Base-by-base conservation (phyloP, 78 protist species). In the Dictyostelium purpureum region DNA sequence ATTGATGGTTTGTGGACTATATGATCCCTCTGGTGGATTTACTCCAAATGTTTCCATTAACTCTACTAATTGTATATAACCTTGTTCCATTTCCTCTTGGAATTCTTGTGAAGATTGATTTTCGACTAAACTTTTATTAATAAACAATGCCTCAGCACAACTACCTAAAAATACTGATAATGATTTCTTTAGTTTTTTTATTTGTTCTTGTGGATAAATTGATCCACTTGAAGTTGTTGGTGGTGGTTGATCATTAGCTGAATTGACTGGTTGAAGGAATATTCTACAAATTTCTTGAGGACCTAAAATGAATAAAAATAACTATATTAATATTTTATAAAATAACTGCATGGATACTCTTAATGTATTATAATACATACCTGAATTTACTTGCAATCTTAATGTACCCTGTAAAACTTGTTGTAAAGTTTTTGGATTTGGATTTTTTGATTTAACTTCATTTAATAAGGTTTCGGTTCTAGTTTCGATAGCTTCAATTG, bases 71-170 rank as follows among this genome's bases (percentile, higher is more conserved):
- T 67, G 77, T 16, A 59, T 16, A n/a, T 73, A 85, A 35, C 92
- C 92, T 33, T 73, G 77, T 47, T 85, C 92, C 92, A 85, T 85
- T 52, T 85, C 92, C 1, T 85, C 82, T 73, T 85, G 92, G 70
- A 70, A 85, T 16, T 85, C 92, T 26, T 56, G 43, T 10, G 92
- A 73, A 2, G 80, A 26, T 31, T 33, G 70, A 16, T n/a, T 54
- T 14, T 70, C 82, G 2, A 73, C 45, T 6, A 57, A 45, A 5
- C 40, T 11, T 28, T 74, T 73, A 38, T 85, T 45, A 37, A 73
- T 10, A 7, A 67, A 38, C 6, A 85, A 26, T 11, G 92, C 92
- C 2, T 85, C 82, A 0, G 92, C 61, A 35, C 92, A 85, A n/a
- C 47, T 42, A 11, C 82, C 81, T 10, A 85, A 42, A 35, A 85